phyloP scores from a whole-genome alignment of 108 stramenopile genomes.

The Stephanodiscus triporus region DNA sequence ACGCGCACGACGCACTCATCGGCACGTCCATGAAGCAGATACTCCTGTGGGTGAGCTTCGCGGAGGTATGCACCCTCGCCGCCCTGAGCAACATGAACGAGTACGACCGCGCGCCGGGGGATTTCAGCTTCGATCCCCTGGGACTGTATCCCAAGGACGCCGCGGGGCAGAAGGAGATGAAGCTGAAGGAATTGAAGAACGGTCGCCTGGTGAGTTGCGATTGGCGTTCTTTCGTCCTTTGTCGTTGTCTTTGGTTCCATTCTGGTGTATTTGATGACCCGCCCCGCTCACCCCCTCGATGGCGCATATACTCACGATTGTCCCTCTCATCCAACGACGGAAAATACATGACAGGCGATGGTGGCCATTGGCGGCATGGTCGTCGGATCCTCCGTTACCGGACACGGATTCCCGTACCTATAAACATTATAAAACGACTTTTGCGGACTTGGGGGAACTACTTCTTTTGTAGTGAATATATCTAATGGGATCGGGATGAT shows the following conservation, averaged over 20 bases:
- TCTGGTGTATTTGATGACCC: too few relatives aligned
- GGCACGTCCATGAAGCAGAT: conserved; percentile 81
- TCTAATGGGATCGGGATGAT: too few relatives aligned
- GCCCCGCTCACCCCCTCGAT: too few relatives aligned
- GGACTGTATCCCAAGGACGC: conserved; percentile 62
- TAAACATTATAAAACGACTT: too few relatives aligned
- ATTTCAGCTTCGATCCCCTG: conserved; percentile 77
- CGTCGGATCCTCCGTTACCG: conserved; percentile 77
- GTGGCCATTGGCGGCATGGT: conserved; percentile 91
- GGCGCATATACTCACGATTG: too few relatives aligned
- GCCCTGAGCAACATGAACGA: conserved; percentile 70
- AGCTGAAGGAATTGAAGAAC: conserved; percentile 84
- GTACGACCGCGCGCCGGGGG: conserved; percentile 75
- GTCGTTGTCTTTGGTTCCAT: not conserved
- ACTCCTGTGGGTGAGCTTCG: conserved; percentile 71
- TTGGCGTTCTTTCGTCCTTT: not conserved
- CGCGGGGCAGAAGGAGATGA: conserved; percentile 67
- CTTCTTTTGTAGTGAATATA: too few relatives aligned
- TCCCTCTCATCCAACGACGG: too few relatives aligned
- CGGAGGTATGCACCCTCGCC: conserved; percentile 64
- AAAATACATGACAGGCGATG: conserved; percentile 93
- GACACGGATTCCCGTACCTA: conserved; percentile 96
- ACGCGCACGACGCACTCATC: conserved; percentile 81
- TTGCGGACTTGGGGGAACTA: too few relatives aligned
- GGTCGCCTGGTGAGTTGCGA: conserved; percentile 66